phyloP scores from a whole-genome alignment of 208 protist genomes.

The Borovskyia barvae region DNA sequence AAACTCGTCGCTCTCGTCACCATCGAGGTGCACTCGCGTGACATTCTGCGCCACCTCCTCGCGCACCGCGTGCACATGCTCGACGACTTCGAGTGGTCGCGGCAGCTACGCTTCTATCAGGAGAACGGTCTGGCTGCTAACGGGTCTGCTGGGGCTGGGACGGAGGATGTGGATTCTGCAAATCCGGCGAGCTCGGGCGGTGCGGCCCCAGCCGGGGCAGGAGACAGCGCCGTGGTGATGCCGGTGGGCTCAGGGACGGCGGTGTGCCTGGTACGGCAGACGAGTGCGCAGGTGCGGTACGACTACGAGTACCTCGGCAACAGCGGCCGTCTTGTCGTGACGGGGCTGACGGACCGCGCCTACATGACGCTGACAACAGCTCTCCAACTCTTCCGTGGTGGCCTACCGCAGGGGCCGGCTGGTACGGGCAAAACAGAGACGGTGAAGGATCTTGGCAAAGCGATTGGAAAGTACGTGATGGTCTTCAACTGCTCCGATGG shows the following conservation, averaged over 20 bases:
- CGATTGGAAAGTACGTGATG: conserved; percentile 96
- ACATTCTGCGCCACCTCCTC: conserved; percentile 96
- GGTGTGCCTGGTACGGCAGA: conserved; percentile 92
- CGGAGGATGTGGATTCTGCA: background rate
- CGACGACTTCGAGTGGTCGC: conserved; percentile 97
- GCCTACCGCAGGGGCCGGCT: conserved; percentile 95
- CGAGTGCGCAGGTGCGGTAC: conserved; percentile 91
- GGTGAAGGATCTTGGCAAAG: conserved; percentile 98
- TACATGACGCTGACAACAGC: conserved; percentile 98
- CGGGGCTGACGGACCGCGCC: conserved; percentile 96
- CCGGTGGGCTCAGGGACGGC: background rate
- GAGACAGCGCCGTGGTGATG: background rate
- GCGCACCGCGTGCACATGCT: conserved; percentile 68
- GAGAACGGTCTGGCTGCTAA: conserved; percentile 27
- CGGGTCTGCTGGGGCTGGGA: background rate
- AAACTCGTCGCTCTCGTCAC: conserved; percentile 97
- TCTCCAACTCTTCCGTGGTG: conserved; percentile 93
- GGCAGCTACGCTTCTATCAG: conserved; percentile 96
- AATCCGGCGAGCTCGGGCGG: background rate
- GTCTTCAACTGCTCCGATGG: conserved; percentile 99
- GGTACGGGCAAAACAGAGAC: conserved; percentile 99
- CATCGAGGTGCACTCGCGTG: conserved; percentile 98
- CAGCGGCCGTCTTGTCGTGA: conserved; percentile 97
- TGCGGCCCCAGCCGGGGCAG: background rate
- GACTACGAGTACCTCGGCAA: conserved; percentile 98